phyloP scores from a whole-genome alignment of 2,329 filamentous ascomycete genomes.

The Aspergillus proliferans region DNA sequence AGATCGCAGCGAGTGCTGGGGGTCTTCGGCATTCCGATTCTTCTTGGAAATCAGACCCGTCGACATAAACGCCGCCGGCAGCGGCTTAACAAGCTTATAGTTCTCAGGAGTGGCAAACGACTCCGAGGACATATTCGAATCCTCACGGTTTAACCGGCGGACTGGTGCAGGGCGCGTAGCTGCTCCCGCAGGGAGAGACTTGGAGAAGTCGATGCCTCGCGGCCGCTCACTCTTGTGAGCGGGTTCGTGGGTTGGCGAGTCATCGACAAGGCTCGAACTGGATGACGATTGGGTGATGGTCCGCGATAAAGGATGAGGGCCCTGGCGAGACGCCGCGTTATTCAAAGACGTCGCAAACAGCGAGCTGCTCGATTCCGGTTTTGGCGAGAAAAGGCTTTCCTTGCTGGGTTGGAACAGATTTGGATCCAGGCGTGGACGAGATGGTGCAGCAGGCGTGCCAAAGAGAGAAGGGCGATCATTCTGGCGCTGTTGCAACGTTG shows the following conservation, averaged over 20 bases:
- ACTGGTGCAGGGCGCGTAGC: slow-evolving; percentile 46
- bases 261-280: slow-evolving; percentile 67
- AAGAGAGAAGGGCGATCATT: slow-evolving; percentile 56
- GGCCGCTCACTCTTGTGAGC: slow-evolving; percentile 50
- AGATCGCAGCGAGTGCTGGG: slow-evolving; percentile 42
- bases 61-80: slow-evolving; percentile 82
- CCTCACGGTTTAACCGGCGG: slow-evolving; percentile 42
- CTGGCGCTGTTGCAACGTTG: slow-evolving; percentile 79
- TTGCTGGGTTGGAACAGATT: slow-evolving; percentile 58
- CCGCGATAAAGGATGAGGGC: slow-evolving; percentile 74
- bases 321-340: slow-evolving; percentile 35
- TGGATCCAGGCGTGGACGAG: slow-evolving; percentile 67
- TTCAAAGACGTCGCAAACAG: slow-evolving; percentile 27
- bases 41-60: slow-evolving; percentile 94
- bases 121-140: slow-evolving; percentile 43
- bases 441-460: slow-evolving; percentile 45
- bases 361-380: slow-evolving; percentile 49
- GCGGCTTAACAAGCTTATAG: slow-evolving; percentile 70
- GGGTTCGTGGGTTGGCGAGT: slow-evolving; percentile 61
- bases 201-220: slow-evolving; percentile 59
- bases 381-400: slow-evolving; percentile 61
- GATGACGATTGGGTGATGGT: slow-evolving; percentile 84
- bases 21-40: slow-evolving; percentile 72
- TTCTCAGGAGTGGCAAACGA: slow-evolving; percentile 67
- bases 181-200: slow-evolving; percentile 66